A percentile compares a stretch with the other conserved stretches of the same genome.
Conservation (phyloP, 1,284 basidiomycete genomes). For the Tetrapyrgos nigripes region DNA sequence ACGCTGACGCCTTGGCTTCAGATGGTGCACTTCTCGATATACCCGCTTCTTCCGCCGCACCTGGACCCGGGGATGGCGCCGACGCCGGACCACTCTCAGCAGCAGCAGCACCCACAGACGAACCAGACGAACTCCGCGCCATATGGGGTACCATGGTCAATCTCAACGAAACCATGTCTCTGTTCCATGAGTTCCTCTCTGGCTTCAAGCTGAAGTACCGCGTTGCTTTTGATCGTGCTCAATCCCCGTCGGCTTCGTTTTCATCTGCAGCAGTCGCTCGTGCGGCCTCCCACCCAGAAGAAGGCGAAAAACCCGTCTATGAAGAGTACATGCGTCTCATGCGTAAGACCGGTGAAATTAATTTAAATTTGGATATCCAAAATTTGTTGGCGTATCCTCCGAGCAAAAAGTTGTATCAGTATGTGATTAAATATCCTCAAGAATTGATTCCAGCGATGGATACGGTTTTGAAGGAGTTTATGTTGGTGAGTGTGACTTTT, state of each 20-base stretch:
- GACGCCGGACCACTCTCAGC: constrained; percentile 75
- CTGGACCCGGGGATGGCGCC: too few species aligned
- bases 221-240: constrained; percentile 73
- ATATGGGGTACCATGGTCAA: constrained; percentile 98
- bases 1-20: constrained; percentile 53
- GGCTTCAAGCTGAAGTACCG: constrained; percentile 97
- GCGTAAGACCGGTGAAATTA: constrained; percentile 90
- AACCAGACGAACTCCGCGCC: constrained; percentile 83
- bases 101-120: constrained; percentile 62
- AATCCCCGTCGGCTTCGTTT: too few species aligned
- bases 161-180: constrained; percentile 88
- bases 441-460: constrained; percentile 98
- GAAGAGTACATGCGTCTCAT: constrained; percentile 86
- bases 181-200: constrained; percentile 88
- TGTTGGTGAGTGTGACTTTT: too few species aligned
- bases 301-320: constrained; percentile 78
- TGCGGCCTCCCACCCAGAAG: constrained; percentile 66
- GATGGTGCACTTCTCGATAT: constrained; percentile 63
- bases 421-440: constrained; percentile 92
- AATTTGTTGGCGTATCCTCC: constrained; percentile 93
- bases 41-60: constrained; percentile 67
- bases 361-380: constrained; percentile 89
- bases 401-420: constrained; percentile 80
- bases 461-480: constrained; percentile 91
- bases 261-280: constrained; percentile 63